Evolutionary conservation across 73 alveolate species (phyloP).

Genomic region (Tetrahymena elliotti): DNA sequence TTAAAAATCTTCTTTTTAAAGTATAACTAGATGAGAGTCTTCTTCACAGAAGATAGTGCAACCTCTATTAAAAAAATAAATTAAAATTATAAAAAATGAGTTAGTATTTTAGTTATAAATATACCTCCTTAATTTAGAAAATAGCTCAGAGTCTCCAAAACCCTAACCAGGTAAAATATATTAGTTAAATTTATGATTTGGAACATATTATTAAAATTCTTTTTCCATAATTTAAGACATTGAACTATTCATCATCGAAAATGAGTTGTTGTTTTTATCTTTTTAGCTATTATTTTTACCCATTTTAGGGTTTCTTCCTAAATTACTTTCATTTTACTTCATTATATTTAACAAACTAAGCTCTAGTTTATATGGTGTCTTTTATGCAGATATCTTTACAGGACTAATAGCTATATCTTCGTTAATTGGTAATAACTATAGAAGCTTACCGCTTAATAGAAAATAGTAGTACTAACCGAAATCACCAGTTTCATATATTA

Average conservation of each 20-base stretch:
- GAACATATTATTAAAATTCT: not conserved
- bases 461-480: not conserved
- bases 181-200: not conserved
- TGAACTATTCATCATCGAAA: not conserved
- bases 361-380: not conserved
- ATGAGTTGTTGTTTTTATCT: not conserved
- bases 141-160: not conserved
- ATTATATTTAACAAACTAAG: not conserved
- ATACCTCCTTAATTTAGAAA: not conserved
- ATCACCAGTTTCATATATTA: not conserved
- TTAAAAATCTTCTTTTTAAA: not conserved
- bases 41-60: not conserved
- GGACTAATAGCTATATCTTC: not conserved
- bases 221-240: not conserved
- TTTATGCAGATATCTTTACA: not conserved
- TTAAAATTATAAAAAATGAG: not conserved
- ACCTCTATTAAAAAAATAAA: not conserved
- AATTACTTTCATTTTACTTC: not conserved
- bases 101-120: too few relatives aligned
- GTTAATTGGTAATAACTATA: not conserved
- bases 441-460: not conserved
- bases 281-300: not conserved
- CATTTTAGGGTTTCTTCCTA: not conserved
- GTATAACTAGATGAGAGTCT: not conserved
- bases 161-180: not conserved